phyloP scores from a whole-genome alignment of 23 red algal species.

The Gracilaria domingensis region DNA sequence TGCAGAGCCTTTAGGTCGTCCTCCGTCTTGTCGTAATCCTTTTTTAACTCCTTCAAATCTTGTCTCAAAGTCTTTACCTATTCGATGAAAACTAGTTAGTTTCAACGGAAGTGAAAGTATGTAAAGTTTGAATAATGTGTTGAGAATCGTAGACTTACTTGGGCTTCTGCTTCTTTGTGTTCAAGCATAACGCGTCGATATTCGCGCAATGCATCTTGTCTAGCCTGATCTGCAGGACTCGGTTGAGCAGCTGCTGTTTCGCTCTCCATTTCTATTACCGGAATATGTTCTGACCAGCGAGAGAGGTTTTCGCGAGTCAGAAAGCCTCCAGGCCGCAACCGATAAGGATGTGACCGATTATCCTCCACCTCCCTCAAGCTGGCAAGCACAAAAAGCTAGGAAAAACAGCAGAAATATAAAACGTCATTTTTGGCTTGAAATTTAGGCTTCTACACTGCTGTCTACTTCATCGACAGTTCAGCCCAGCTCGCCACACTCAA shows the following conservation, averaged over 20 bases:
- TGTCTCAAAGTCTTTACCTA: conserved; percentile 64
- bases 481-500: too few relatives aligned
- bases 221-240: conserved; percentile 58
- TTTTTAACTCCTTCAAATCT: conserved; percentile 61
- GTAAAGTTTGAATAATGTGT: background rate
- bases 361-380: background rate
- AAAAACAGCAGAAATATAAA: background rate
- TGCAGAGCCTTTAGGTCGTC: conserved; percentile 98
- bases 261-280: conserved; percentile 14
- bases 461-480: too few relatives aligned
- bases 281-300: background rate
- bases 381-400: background rate
- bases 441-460: background rate
- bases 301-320: background rate
- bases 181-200: conserved; percentile 87
- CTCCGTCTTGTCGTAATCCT: conserved; percentile 90
- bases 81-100: background rate
- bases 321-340: too few relatives aligned
- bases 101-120: background rate
- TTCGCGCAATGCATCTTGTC: conserved; percentile 75
- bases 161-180: conserved; percentile 90
- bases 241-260: conserved; percentile 19
- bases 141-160: conserved; percentile 46
- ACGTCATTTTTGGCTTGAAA: background rate
- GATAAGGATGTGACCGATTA: too few relatives aligned